A percentile compares a stretch with the other conserved stretches of the same genome.
phyloP scores from a whole-genome alignment of 2,329 filamentous ascomycete species.

The Alternaria sp. region DNA sequence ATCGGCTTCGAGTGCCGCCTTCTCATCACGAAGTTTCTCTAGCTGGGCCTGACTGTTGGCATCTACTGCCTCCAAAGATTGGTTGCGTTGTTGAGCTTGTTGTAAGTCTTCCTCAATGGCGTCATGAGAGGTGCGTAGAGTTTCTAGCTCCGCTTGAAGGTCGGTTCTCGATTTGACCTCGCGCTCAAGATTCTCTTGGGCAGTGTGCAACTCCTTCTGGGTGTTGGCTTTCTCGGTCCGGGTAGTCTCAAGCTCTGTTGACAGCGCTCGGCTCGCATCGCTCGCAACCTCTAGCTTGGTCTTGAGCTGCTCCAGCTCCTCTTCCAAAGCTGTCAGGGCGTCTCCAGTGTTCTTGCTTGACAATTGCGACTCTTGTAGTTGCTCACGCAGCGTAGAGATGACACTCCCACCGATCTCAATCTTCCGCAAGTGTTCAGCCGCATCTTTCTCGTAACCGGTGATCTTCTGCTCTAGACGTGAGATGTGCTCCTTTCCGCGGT shows the following conservation, averaged over 20 bases:
- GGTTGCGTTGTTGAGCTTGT: slow-evolving; percentile 27
- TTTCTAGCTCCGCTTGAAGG: slow-evolving; percentile 30
- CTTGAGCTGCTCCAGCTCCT: slow-evolving; percentile 26
- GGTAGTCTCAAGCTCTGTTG: slow-evolving; percentile 30
- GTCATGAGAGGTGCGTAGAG: slow-evolving; percentile 22
- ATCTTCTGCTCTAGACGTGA: slow-evolving; percentile 31
- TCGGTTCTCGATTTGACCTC: slow-evolving; percentile 19
- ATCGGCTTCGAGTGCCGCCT: slow-evolving; percentile 24
- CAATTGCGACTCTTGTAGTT: slow-evolving; percentile 29
- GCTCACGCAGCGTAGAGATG: slow-evolving; percentile 31
- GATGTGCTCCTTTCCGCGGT: slow-evolving; percentile 30
- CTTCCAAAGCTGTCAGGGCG: slow-evolving; percentile 25
- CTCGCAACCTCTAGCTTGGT: slow-evolving; percentile 17
- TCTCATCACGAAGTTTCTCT: slow-evolving; percentile 26
- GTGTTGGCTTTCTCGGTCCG: slow-evolving; percentile 24
- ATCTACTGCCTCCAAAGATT: slow-evolving; percentile 25
- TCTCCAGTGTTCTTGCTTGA: slow-evolving; percentile 30
- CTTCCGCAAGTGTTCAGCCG: slow-evolving; percentile 33
- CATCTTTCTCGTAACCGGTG: slow-evolving; percentile 24
- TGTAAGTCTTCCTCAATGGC: slow-evolving; percentile 27
- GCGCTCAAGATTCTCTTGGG: slow-evolving; percentile 17
- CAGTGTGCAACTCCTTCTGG: slow-evolving; percentile 24
- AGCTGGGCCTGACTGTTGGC: slow-evolving; percentile 24
- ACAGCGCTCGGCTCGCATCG: slow-evolving; percentile 22
- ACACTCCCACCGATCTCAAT: slow-evolving; percentile 29